Percentiles rank a stretch among this genome's conserved stretches.
Conservation (phyloP, 164 flowering plant species). For the Sedum album region DNA sequence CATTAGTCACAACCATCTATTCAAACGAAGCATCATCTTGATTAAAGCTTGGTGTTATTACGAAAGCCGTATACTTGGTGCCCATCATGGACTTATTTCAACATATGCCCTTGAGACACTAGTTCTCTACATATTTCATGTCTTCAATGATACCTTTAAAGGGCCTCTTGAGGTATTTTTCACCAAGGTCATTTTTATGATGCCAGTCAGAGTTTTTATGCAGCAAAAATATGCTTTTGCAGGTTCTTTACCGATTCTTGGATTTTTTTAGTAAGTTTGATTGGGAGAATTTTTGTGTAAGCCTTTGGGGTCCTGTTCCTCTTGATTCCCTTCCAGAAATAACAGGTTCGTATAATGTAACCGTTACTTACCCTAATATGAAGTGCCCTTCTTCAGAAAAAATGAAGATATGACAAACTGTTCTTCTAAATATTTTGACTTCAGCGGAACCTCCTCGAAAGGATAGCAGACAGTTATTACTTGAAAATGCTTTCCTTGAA, state of each 20-base stretch:
- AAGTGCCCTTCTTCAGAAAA: neutral
- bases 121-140: constrained; percentile 90
- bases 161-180: constrained; percentile 85
- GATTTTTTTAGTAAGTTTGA: constrained; percentile 96
- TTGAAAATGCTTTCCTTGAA: constrained; percentile 64
- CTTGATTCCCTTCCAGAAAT: constrained; percentile 76
- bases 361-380: neutral
- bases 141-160: constrained; percentile 70
- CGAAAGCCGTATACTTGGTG: constrained; percentile 95
- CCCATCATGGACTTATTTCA: constrained; percentile 94
- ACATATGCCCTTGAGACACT: constrained; percentile 91
- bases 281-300: constrained; percentile 91
- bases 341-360: constrained; percentile 33
- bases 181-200: neutral
- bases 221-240: constrained; percentile 12
- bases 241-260: constrained; percentile 93
- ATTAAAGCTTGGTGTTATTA: constrained; percentile 98
- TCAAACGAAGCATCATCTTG: constrained; percentile 88
- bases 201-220: neutral
- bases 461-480: constrained; percentile 70
- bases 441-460: constrained; percentile 89
- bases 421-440: neutral
- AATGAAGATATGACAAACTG: neutral
- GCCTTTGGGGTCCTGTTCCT: constrained; percentile 94
- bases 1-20: constrained; percentile 69